Conservation (phyloP, 139 green algal species). For the Micractinium conductrix region DNA sequence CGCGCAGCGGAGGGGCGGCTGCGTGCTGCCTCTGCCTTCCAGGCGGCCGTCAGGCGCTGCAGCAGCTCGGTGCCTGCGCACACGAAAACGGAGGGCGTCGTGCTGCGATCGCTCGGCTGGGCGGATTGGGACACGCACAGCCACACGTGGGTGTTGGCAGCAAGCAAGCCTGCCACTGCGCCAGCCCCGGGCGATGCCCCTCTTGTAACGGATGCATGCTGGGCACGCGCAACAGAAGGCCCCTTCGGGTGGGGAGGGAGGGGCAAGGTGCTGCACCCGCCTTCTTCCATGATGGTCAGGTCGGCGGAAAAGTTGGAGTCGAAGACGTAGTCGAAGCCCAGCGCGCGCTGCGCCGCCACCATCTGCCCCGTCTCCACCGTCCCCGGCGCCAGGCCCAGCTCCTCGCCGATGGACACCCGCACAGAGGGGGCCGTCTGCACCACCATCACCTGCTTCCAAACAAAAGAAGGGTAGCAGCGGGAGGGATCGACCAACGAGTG, state of each 20-base stretch:
- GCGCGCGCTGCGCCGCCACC: constrained; percentile 49
- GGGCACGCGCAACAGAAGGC: no score
- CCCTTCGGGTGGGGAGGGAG: no score
- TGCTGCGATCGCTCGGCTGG: no score
- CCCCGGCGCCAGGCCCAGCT: constrained; percentile 60
- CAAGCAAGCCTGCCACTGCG: no score
- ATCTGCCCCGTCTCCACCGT: constrained; percentile 56
- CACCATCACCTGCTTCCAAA: constrained; percentile 57
- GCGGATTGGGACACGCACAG: no score
- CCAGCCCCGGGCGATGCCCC: no score
- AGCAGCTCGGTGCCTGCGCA: constrained; percentile 61
- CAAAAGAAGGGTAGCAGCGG: no score
- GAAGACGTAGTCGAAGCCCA: constrained; percentile 77
- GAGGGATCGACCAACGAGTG: no score
- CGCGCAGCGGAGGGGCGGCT: not conserved
- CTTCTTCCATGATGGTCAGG: constrained; percentile 82
- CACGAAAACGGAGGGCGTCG: not conserved
- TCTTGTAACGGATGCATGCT: no score
- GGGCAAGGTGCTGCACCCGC: not conserved
- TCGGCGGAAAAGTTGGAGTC: constrained; percentile 62
- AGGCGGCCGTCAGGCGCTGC: constrained; percentile 39
- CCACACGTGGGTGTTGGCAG: no score
- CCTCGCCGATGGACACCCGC: constrained; percentile 65
- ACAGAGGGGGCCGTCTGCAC: constrained; percentile 63
- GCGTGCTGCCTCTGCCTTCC: not conserved